A percentile compares a stretch with the other conserved stretches of the same genome.
These are phyloP conservation scores for Stentor roeselii DNA, from an alignment of 73 alveolate species.

Conservation along the genomic window DNA sequence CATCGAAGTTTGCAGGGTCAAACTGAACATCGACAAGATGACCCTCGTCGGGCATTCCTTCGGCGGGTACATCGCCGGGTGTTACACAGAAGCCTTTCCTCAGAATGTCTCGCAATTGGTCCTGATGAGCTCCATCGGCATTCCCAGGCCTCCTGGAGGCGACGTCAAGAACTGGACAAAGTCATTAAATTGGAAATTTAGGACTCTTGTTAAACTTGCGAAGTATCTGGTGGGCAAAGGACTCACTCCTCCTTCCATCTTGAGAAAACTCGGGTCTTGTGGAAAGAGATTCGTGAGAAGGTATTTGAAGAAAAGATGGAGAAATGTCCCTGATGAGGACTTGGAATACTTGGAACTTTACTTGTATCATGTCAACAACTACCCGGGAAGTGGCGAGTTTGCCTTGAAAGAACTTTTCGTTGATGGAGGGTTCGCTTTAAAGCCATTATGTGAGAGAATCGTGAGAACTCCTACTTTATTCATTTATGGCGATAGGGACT, in stretches of 20 bases:
- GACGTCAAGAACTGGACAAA: slow-evolving; percentile 30
- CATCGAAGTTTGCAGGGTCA: slow-evolving; percentile 53
- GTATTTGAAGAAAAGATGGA: slow-evolving; percentile 31
- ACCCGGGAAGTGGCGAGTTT: slow-evolving; percentile 54
- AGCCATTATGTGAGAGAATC: slow-evolving; percentile 42
- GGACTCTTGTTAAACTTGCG: not conserved
- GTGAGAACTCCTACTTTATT: slow-evolving; percentile 35
- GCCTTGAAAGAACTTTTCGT: slow-evolving; percentile 39
- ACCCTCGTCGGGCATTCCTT: slow-evolving; percentile 69
- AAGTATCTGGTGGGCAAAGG: slow-evolving; percentile 12
- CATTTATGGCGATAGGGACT: slow-evolving; percentile 55
- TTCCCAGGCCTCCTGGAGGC: slow-evolving; percentile 39
- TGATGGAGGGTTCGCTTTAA: slow-evolving; percentile 35
- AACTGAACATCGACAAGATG: slow-evolving; percentile 46
- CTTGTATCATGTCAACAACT: slow-evolving; percentile 39
- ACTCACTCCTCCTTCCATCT: slow-evolving; percentile 12
- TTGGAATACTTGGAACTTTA: slow-evolving; percentile 25
- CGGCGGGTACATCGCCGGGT: slow-evolving; percentile 69
- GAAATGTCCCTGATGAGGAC: slow-evolving; percentile 34
- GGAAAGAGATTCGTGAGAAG: slow-evolving; percentile 17
- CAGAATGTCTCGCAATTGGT: slow-evolving; percentile 55
- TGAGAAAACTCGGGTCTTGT: slow-evolving; percentile 28
- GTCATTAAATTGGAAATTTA: not conserved
- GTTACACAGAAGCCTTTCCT: slow-evolving; percentile 60
- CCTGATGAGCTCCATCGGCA: slow-evolving; percentile 63